Evolutionary conservation across 257 asterid species (phyloP), one percentile per base, ranked within the genome.

Genomic region (Solanum chilense): DNA sequence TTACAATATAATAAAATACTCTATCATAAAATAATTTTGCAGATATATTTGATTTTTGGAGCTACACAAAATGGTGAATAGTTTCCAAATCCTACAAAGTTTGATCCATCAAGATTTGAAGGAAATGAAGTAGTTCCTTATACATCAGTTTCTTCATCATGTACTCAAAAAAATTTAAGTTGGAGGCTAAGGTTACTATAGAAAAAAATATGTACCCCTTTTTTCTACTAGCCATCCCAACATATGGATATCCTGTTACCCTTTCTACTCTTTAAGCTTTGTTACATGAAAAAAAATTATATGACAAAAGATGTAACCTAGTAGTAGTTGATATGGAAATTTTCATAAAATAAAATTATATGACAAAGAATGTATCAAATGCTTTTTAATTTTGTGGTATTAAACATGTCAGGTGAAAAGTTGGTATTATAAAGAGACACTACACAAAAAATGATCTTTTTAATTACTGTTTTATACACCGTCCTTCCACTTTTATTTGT

Each of bases 241-340:
- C 6, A 37, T 31, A 74, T 74, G 52, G 81, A 37, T 74, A 73
- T 73, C 47, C 52, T 20, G 31, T 74, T 37, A 11, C 3, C 20
- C 52, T 74, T 74, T 74, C 9, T 74, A 39, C 25, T 20, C 8
- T 73, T 42, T 73, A 18, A 71, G 45, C 14, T 70, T 71, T 1
- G 20, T 33, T 9, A 5, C 0, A 62, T n/a, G 13, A 7, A 60
- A 3, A 58, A 9, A 18, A 16, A 10, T 10, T 5, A 18, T 4
- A 35, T 35, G 29, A 9, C 9, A 35, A 73, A 73, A 47, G 80
- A 73, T 35, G 27, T 71, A 71, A 70, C 74, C 33, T 64, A 49
- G 58, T 52, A 21, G 0, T 7, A 14, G 6, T 49, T 49, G 21
- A 0, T 0, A 2, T 1, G 8, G 1, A 49, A 0, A 15, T 49